phyloP scores from a whole-genome alignment of 2,329 filamentous ascomycete genomes.

The Ophiostoma montium region DNA sequence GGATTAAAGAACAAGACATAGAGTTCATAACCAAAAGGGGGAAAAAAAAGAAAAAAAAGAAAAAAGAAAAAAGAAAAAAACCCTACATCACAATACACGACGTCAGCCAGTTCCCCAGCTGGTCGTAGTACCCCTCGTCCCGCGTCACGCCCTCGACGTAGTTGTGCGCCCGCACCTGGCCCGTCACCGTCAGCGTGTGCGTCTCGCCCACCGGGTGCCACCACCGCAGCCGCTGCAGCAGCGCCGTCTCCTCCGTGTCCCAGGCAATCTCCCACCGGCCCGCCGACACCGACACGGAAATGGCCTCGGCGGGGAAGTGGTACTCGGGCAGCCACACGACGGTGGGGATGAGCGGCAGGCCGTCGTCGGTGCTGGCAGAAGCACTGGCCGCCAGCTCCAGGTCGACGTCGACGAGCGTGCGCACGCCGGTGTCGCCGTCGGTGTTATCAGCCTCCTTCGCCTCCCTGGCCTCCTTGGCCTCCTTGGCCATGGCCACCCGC shows the following conservation, averaged over 20 bases:
- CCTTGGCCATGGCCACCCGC: neutral
- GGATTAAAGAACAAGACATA: neutral
- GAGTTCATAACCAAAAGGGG: neutral
- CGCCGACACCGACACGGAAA: constrained; percentile 59
- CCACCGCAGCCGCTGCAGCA: constrained; percentile 71
- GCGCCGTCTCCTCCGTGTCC: constrained; percentile 54
- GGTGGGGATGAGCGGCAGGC: constrained; percentile 39
- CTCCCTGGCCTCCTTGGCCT: neutral
- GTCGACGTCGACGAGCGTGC: neutral
- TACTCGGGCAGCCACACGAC: constrained; percentile 79
- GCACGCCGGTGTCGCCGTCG: neutral
- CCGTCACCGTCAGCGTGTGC: constrained; percentile 61
- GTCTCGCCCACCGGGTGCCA: constrained; percentile 83
- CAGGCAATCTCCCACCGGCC: constrained; percentile 81
- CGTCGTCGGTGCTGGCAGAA: neutral
- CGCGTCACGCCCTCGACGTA: constrained; percentile 41
- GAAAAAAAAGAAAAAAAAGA: neutral
- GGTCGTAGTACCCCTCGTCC: constrained; percentile 59
- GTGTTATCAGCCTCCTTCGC: too few relatives aligned
- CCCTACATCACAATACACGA: constrained; percentile 29
- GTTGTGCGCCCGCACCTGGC: constrained; percentile 52
- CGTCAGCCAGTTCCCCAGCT: constrained; percentile 37
- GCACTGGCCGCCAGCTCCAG: neutral
- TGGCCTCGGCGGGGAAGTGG: constrained; percentile 70
- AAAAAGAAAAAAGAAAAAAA: neutral